These are phyloP conservation scores for Daedaleopsis sinensis DNA, from an alignment of 768 basidiomycete species.

Conservation along the genomic window DNA sequence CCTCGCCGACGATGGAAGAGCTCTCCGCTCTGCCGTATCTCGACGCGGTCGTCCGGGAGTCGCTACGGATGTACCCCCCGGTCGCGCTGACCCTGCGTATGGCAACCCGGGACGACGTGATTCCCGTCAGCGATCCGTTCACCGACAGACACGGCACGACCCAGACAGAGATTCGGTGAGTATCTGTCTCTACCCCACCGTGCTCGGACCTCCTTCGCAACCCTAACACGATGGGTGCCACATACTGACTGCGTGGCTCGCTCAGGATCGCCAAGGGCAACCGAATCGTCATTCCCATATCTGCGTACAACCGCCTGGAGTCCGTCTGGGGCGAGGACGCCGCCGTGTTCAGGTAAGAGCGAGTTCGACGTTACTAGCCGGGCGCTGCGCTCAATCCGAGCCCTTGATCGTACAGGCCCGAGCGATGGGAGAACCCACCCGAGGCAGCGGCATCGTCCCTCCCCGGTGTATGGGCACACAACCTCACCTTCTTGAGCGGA, in stretches of 20 bases:
- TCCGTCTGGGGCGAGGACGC: slow-evolving; percentile 68
- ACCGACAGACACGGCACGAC: slow-evolving; percentile 18
- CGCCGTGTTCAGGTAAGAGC: slow-evolving; percentile 54
- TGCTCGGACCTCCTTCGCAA: too few relatives aligned
- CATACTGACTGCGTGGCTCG: too few relatives aligned
- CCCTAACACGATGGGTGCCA: too few relatives aligned
- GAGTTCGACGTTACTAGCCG: not conserved
- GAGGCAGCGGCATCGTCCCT: slow-evolving; percentile 43
- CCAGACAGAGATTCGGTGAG: slow-evolving; percentile 18
- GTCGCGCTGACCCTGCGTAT: slow-evolving; percentile 52
- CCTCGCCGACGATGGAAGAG: slow-evolving; percentile 64
- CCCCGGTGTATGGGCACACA: slow-evolving; percentile 63
- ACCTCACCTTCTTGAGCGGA: slow-evolving; percentile 66
- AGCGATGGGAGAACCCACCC: slow-evolving; percentile 59
- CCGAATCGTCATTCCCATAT: slow-evolving; percentile 50
- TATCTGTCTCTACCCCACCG: too few relatives aligned
- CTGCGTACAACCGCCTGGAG: slow-evolving; percentile 52
- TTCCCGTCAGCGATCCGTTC: slow-evolving; percentile 48
- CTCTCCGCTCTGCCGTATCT: slow-evolving; percentile 68
- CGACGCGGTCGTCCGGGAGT: slow-evolving; percentile 66
- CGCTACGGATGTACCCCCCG: slow-evolving; percentile 57
- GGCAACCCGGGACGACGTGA: slow-evolving; percentile 45
- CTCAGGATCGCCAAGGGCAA: slow-evolving; percentile 27
- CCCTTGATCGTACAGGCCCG: slow-evolving; percentile 47
- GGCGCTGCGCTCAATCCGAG: not conserved